Conservation (phyloP, 2,329 filamentous ascomycete species). For the Cytospora paraplurivora region DNA sequence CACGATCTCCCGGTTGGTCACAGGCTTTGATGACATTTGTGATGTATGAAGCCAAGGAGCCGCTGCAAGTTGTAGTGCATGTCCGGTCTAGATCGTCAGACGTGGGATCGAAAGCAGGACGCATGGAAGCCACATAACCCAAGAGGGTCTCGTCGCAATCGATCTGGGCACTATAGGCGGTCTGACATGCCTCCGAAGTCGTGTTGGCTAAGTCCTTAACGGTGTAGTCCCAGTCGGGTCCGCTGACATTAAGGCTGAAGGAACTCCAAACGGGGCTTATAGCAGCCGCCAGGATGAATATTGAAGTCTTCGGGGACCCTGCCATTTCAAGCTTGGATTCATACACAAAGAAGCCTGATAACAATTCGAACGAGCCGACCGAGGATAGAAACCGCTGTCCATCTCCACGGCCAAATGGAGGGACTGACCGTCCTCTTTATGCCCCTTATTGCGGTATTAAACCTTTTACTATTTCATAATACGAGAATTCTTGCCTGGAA, state of each 20-base stretch:
- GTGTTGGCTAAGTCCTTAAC: constrained; percentile 36
- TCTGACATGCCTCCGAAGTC: constrained; percentile 37
- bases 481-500: too few species aligned
- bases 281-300: neutral
- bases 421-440: too few species aligned
- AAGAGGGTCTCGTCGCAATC: constrained; percentile 37
- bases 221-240: constrained; percentile 37
- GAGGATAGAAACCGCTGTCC: too few species aligned
- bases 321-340: neutral
- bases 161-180: constrained; percentile 36
- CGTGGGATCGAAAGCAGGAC: constrained; percentile 34
- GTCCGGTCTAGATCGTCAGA: constrained; percentile 33
- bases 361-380: neutral
- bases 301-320: neutral
- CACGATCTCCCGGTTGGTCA: constrained; percentile 34
- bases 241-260: constrained; percentile 38
- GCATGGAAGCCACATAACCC: constrained; percentile 36
- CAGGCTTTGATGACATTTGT: constrained; percentile 34
- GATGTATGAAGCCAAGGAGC: constrained; percentile 35
- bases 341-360: neutral
- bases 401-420: too few species aligned
- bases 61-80: constrained; percentile 35
- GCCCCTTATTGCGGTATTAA: too few species aligned
- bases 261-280: constrained; percentile 30
- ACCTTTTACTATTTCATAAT: too few species aligned